These are phyloP conservation scores for Lagenidium sp. DNA, from an alignment of 352 stramenopile genomes.

Conservation along the genomic window DNA sequence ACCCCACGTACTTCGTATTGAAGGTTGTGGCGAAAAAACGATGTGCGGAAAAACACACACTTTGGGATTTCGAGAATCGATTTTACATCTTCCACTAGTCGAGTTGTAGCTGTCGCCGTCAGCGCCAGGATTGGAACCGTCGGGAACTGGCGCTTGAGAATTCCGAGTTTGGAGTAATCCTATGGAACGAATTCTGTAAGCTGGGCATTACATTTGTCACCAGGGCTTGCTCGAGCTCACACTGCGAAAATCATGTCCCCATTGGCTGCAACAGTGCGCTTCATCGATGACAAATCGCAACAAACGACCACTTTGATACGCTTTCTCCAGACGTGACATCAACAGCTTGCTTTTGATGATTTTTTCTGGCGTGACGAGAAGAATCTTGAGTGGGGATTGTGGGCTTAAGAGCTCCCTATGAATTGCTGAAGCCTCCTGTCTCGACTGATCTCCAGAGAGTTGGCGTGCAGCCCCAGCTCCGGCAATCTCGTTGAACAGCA, in stretches of 20 bases:
- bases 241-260: slow-evolving; percentile 78
- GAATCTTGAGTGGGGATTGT: slow-evolving; percentile 44
- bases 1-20: slow-evolving; percentile 75
- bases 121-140: slow-evolving; percentile 87
- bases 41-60: slow-evolving; percentile 84
- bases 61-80: slow-evolving; percentile 61
- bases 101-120: slow-evolving; percentile 79
- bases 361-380: slow-evolving; percentile 92
- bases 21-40: slow-evolving; percentile 88
- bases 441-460: slow-evolving; percentile 47
- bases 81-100: slow-evolving; percentile 66
- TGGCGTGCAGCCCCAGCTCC: slow-evolving; percentile 35
- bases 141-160: slow-evolving; percentile 87
- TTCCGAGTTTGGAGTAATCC: slow-evolving; percentile 91
- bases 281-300: slow-evolving; percentile 93
- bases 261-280: slow-evolving; percentile 78
- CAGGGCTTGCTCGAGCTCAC: too few species aligned
- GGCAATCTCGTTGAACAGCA: slow-evolving; percentile 67
- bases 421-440: slow-evolving; percentile 40
- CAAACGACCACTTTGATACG: slow-evolving; percentile 65
- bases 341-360: slow-evolving; percentile 85
- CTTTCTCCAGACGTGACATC: slow-evolving; percentile 87
- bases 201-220: neutral
- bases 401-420: slow-evolving; percentile 80
- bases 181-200: slow-evolving; percentile 20